Percentiles rank a stretch among this genome's conserved stretches.
These are phyloP conservation scores for Fusarium armeniacum DNA, from an alignment of 2,329 filamentous ascomycete species.

Conservation along the genomic window DNA sequence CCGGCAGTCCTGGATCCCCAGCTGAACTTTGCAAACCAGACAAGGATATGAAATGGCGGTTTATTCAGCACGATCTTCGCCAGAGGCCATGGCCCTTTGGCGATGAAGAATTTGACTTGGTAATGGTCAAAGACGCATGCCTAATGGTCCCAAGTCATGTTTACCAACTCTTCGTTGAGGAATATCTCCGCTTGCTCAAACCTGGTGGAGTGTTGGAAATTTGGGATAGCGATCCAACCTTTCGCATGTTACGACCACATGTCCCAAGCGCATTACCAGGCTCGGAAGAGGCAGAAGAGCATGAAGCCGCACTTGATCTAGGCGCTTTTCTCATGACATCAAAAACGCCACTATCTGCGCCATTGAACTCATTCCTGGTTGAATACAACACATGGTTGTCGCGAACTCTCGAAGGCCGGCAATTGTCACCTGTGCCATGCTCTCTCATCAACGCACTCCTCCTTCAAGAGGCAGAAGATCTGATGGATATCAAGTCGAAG, in stretches of 20 bases:
- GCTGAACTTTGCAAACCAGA: constrained; percentile 64
- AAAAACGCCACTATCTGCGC: constrained; percentile 84
- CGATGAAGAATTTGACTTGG: constrained; percentile 84
- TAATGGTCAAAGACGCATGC: constrained; percentile 89
- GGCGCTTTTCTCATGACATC: constrained; percentile 87
- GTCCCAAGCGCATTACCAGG: constrained; percentile 65
- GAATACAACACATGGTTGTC: constrained; percentile 88
- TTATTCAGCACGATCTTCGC: constrained; percentile 88
- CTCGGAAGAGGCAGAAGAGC: constrained; percentile 63
- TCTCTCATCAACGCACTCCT: constrained; percentile 81
- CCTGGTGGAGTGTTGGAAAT: constrained; percentile 86
- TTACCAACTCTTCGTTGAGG: constrained; percentile 72
- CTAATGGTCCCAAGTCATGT: constrained; percentile 73
- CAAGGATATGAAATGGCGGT: constrained; percentile 87
- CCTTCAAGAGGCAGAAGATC: constrained; percentile 80
- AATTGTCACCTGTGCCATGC: constrained; percentile 82
- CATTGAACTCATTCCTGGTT: constrained; percentile 84
- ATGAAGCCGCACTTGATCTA: constrained; percentile 75
- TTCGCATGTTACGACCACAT: constrained; percentile 86
- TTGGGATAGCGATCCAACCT: constrained; percentile 89
- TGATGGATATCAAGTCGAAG: constrained; percentile 78
- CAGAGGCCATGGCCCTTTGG: constrained; percentile 81
- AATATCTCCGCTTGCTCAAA: constrained; percentile 81
- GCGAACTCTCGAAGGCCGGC: constrained; percentile 78
- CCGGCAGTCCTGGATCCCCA: constrained; percentile 53